A percentile compares a stretch with the other conserved stretches of the same genome.
Evolutionary conservation across 2,329 filamentous ascomycete species (phyloP).

Genomic region (Fusarium pseudograminearum): DNA sequence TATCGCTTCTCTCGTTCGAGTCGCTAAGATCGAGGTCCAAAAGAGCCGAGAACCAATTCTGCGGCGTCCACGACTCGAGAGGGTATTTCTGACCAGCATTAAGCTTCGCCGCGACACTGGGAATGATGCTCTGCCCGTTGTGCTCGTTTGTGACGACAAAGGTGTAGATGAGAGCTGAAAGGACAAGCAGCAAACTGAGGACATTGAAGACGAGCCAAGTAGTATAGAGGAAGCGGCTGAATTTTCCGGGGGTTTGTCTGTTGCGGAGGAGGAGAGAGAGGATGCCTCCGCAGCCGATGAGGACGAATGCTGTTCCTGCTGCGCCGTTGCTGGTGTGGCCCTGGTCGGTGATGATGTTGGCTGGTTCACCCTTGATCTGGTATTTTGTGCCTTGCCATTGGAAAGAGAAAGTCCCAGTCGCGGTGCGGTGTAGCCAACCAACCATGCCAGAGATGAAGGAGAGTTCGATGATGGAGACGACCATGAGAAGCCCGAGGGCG

Average conservation of each 20-base stretch:
- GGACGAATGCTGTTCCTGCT: conserved; percentile 46
- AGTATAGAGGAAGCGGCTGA: conserved; percentile 37
- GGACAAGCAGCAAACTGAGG: conserved; percentile 39
- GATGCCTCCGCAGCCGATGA: conserved; percentile 46
- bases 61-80: conserved; percentile 45
- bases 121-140: conserved; percentile 40
- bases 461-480: conserved; percentile 46
- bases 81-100: conserved; percentile 34
- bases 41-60: conserved; percentile 47
- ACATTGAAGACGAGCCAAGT: conserved; percentile 43
- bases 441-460: conserved; percentile 48
- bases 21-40: conserved; percentile 41
- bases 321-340: conserved; percentile 49
- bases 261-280: conserved; percentile 41
- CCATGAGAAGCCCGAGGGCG: conserved; percentile 46
- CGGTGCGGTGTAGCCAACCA: conserved; percentile 45
- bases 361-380: conserved; percentile 39
- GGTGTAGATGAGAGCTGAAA: conserved; percentile 45
- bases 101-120: conserved; percentile 24
- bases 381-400: conserved; percentile 19
- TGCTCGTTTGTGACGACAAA: conserved; percentile 48
- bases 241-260: conserved; percentile 16
- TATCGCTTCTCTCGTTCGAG: conserved; percentile 30
- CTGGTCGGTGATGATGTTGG: conserved; percentile 45
- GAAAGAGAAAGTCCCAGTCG: conserved; percentile 42